Conservation (phyloP, 2,329 filamentous ascomycete species). For the Penicillium sp. region DNA sequence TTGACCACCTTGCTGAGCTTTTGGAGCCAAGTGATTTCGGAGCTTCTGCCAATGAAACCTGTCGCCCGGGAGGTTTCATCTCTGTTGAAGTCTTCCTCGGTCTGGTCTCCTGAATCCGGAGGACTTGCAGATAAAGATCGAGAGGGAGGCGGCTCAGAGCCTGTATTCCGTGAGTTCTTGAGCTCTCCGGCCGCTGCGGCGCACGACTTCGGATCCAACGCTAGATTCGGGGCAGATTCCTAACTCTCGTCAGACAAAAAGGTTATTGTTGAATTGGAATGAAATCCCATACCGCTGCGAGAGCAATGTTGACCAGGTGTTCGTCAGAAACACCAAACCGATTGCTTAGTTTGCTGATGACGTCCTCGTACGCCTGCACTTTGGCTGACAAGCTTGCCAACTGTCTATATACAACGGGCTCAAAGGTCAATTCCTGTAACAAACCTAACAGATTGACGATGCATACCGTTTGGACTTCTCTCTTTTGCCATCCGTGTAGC, state of each 20-base stretch:
- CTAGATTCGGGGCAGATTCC: conserved; percentile 26
- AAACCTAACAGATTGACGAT: not conserved
- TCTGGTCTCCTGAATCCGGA: conserved; percentile 42
- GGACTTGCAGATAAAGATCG: conserved; percentile 33
- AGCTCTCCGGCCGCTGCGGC: conserved; percentile 17
- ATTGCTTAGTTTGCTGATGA: conserved; percentile 38
- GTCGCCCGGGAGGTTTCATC: conserved; percentile 41
- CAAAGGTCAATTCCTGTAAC: not conserved
- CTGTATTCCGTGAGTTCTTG: conserved; percentile 18
- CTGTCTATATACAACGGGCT: conserved; percentile 30
- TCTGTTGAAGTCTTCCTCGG: conserved; percentile 47
- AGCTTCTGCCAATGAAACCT: conserved; percentile 48
- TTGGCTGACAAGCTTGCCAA: conserved; percentile 45
- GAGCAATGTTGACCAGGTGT: conserved; percentile 36
- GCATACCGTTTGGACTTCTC: conserved; percentile 48
- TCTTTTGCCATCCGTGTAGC: conserved; percentile 50
- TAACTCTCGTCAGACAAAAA: conserved; percentile 23
- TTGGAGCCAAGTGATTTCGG: conserved; percentile 49
- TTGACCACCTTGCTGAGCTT: conserved; percentile 38
- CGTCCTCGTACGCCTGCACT: conserved; percentile 43
- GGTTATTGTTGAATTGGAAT: not conserved
- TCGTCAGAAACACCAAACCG: conserved; percentile 41
- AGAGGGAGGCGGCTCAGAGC: conserved; percentile 24
- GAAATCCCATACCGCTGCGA: conserved; percentile 31
- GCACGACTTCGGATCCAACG: conserved; percentile 22